phyloP scores from a whole-genome alignment of 2,329 filamentous ascomycete genomes.

The Huntiella moniliformis region DNA sequence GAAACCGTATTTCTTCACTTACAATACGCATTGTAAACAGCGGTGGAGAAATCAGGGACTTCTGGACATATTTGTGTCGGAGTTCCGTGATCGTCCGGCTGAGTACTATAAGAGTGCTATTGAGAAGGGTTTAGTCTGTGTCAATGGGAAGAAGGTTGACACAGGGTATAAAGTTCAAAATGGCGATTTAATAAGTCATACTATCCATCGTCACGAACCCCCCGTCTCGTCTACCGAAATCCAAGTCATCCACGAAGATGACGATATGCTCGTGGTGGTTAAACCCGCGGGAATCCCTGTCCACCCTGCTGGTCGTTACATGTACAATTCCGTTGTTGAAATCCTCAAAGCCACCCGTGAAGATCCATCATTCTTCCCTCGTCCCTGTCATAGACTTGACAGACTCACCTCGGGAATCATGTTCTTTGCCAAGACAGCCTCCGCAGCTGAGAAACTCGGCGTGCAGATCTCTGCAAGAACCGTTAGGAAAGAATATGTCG shows the following conservation, averaged over 20 bases:
- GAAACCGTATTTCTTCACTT: slow-evolving; percentile 76
- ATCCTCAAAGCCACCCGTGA: slow-evolving; percentile 68
- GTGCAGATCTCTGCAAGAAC: slow-evolving; percentile 60
- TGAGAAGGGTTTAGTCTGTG: slow-evolving; percentile 53
- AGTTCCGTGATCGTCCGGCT: slow-evolving; percentile 73
- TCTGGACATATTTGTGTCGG: slow-evolving; percentile 72
- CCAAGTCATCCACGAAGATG: slow-evolving; percentile 71
- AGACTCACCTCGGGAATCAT: slow-evolving; percentile 89
- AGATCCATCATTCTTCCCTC: slow-evolving; percentile 29
- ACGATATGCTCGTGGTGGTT: slow-evolving; percentile 88
- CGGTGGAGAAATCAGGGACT: slow-evolving; percentile 71
- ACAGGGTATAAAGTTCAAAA: slow-evolving; percentile 61
- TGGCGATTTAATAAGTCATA: slow-evolving; percentile 81
- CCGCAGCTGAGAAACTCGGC: slow-evolving; percentile 60
- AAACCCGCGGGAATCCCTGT: slow-evolving; percentile 92
- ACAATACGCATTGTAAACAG: slow-evolving; percentile 89
- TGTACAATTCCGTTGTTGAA: slow-evolving; percentile 85
- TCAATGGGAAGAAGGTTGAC: slow-evolving; percentile 57
- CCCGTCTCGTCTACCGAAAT: slow-evolving; percentile 71
- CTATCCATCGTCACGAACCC: slow-evolving; percentile 85
- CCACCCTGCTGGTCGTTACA: slow-evolving; percentile 86
- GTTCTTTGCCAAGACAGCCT: slow-evolving; percentile 81
- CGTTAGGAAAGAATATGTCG: slow-evolving; percentile 89
- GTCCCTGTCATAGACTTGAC: slow-evolving; percentile 83
- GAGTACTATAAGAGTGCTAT: slow-evolving; percentile 84